Conservation (phyloP, 257 asterid genomes). For the Plantago elongata region DNA sequence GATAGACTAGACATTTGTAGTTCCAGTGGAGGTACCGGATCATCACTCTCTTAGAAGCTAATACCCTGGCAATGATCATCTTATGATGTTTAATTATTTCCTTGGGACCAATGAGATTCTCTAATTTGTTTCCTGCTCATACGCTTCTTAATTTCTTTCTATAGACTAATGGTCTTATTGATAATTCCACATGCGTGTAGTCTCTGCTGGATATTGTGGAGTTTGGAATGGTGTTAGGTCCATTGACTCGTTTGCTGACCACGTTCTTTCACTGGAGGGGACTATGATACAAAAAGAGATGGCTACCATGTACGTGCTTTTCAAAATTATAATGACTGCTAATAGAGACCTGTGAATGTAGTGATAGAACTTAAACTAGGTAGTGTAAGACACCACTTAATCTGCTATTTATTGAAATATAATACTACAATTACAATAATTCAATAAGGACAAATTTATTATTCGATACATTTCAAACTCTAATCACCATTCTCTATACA, state of each 20-base stretch:
- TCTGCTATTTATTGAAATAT: no score
- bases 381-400: background rate
- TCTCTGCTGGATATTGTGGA: constrained; percentile 40
- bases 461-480: no score
- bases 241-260: constrained; percentile 32
- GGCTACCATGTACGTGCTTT: constrained; percentile 52
- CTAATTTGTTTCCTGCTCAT: no score
- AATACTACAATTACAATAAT: no score
- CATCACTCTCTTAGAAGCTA: no score
- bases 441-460: no score
- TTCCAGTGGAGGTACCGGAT: no score
- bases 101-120: no score
- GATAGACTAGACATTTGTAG: no score
- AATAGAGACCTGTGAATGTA: background rate
- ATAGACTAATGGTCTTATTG: background rate
- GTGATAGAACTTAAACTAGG: background rate
- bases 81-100: no score
- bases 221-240: constrained; percentile 31
- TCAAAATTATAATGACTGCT: constrained; percentile 5
- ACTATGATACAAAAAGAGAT: constrained; percentile 65
- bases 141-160: background rate
- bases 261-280: constrained; percentile 66
- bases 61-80: no score
- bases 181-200: constrained; percentile 28
- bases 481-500: no score